Percentiles rank a stretch among this genome's conserved stretches.
Conservation (phyloP, 1,284 basidiomycete genomes). For the Xanthoconium separans region DNA sequence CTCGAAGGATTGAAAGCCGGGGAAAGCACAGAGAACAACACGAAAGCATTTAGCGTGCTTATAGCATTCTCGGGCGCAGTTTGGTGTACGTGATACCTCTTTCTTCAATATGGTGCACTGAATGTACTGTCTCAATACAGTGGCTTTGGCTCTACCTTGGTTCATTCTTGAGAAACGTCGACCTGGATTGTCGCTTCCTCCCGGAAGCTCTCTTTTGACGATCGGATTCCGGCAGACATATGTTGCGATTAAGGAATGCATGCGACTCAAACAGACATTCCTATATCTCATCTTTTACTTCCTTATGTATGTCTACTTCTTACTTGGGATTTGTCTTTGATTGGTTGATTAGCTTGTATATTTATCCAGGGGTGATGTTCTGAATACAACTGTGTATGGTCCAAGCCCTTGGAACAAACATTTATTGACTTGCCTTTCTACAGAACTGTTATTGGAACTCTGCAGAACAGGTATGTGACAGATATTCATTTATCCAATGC, state of each 20-base stretch:
- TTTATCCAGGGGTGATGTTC: conserved; percentile 58
- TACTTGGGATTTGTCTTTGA: background rate
- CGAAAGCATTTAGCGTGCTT: conserved; percentile 71
- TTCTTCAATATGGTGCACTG: background rate
- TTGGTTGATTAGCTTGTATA: background rate
- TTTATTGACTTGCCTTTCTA: background rate
- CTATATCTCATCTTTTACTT: conserved; percentile 77
- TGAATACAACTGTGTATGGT: conserved; percentile 72
- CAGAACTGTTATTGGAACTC: conserved; percentile 74
- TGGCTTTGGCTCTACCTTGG: conserved; percentile 76
- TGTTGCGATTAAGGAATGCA: conserved; percentile 64
- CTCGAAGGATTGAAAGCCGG: conserved; percentile 65
- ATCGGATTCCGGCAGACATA: conserved; percentile 73
- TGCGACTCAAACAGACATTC: conserved; percentile 74
- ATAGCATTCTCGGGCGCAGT: conserved; percentile 75
- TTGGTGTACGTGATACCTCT: conserved; percentile 57
- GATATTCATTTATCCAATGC: background rate
- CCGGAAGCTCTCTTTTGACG: conserved; percentile 60
- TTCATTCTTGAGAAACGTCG: conserved; percentile 70
- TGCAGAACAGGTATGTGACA: conserved; percentile 66
- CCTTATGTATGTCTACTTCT: conserved; percentile 51
- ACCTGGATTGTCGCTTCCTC: conserved; percentile 65
- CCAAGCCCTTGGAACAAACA: background rate
- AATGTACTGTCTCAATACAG: conserved; percentile 32
- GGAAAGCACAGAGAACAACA: conserved; percentile 72